Evolutionary conservation across 2,329 filamentous ascomycete species (phyloP), one percentile per base, ranked within the genome.

Genomic region (Metarhizium robertsii): DNA sequence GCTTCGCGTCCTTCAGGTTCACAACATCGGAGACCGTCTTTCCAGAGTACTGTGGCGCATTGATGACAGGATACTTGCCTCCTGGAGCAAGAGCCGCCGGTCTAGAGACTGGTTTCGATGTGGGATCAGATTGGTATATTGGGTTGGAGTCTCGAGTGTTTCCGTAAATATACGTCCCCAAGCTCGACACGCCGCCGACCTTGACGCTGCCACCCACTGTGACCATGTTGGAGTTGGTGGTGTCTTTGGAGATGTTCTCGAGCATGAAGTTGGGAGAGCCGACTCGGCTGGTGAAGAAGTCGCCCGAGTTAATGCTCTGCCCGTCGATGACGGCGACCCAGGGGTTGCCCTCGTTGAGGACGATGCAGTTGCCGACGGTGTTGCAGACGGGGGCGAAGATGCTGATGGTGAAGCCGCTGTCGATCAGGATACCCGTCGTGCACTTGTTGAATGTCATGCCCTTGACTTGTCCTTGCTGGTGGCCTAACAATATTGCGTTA

Each of bases 381-480:
- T 75, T 70, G 52, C 74, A 76, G 2, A 69, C 73, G 0, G 73
- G 66, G 1, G 64, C 65, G 42, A 74, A 60, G 36, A 76, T 64
- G 57, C 65, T 71, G 55, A 76, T 71, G 30, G 72, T 74, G 47
- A 62, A 62, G 3, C 72, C 74, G 5, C 59, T 60, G 48, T 53
- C 58, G 46, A 66, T 62, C 52, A 64, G 59, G 57, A 66, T 59
- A 13, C 61, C 73, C 4, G 74, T 62, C 0, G 67, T 72, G 59
- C 74, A 74, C 32, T 73, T 65, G 60, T 63, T 73, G 55, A 76
- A 75, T 59, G 73, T 69, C 20, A 76, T 72, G 58, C 66, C 67
- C 64, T 75, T 75, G 60, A 71, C 74, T 1, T 72, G 61, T 2
- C 71, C 72, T 53, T 75, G 74, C 56, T 75, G 73, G 53, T 75